phyloP scores from a whole-genome alignment of 2,329 filamentous ascomycete genomes.

The Colletotrichum spaethianum region DNA sequence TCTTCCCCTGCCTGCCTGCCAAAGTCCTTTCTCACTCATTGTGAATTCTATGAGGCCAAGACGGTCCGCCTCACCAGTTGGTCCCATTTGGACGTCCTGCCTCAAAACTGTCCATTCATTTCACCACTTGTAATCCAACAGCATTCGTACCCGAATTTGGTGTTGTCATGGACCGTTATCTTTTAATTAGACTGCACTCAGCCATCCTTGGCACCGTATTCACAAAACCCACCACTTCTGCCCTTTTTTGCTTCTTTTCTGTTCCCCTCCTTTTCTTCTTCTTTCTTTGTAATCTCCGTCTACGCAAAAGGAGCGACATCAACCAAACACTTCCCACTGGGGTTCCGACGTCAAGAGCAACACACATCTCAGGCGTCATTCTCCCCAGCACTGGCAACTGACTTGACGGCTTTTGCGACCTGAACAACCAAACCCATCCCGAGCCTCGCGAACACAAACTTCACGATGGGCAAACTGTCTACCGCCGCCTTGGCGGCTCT shows the following conservation, averaged over 20 bases:
- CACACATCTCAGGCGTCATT: not conserved
- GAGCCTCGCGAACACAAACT: not conserved
- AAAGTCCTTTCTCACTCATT: not conserved
- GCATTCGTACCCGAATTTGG: not conserved
- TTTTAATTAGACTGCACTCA: not conserved
- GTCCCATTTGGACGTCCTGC: not conserved
- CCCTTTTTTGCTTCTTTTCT: not conserved
- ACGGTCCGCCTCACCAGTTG: no score
- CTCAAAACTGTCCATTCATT: not conserved
- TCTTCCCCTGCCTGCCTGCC: not conserved
- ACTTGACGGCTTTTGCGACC: not conserved
- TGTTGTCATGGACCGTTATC: not conserved
- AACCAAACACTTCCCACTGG: not conserved
- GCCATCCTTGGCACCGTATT: not conserved
- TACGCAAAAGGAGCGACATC: not conserved
- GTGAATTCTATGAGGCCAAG: not conserved
- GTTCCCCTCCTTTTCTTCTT: not conserved
- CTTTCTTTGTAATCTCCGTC: not conserved
- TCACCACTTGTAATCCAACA: not conserved
- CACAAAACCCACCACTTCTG: not conserved
- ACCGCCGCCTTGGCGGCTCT: conserved; percentile 54
- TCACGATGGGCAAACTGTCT: conserved; percentile 33
- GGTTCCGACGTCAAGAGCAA: not conserved
- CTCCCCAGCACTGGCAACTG: not conserved
- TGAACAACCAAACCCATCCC: not conserved